Percentiles rank a stretch among this genome's conserved stretches.
phyloP scores from a whole-genome alignment of 805 yeast genomes.

The Danielozyma ontarioensis region DNA sequence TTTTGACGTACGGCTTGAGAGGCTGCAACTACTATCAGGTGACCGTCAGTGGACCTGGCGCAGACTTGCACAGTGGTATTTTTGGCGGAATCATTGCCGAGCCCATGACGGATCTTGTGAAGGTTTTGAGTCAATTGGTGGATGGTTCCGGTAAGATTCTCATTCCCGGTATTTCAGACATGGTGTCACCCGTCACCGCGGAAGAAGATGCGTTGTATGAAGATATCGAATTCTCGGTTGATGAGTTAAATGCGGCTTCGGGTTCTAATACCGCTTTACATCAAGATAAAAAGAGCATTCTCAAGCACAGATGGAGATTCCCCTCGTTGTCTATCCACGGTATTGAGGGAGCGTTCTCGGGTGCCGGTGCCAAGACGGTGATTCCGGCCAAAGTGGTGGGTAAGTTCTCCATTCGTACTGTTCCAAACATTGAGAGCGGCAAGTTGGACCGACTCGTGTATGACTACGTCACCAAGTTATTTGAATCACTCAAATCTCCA shows the following conservation, averaged over 20 bases:
- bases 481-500: conserved; percentile 67
- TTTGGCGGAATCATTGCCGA: conserved; percentile 97
- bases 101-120: conserved; percentile 90
- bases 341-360: conserved; percentile 94
- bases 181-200: conserved; percentile 91
- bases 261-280: conserved; percentile 83
- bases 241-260: conserved; percentile 80
- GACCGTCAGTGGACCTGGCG: conserved; percentile 82
- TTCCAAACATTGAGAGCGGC: conserved; percentile 82
- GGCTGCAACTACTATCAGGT: conserved; percentile 94
- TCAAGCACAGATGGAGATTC: conserved; percentile 98
- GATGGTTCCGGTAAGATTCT: conserved; percentile 76
- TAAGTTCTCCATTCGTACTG: conserved; percentile 95
- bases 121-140: conserved; percentile 72
- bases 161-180: conserved; percentile 84
- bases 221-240: conserved; percentile 76
- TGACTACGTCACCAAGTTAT: conserved; percentile 61
- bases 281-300: conserved; percentile 72
- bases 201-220: conserved; percentile 78
- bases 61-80: conserved; percentile 95
- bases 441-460: conserved; percentile 76
- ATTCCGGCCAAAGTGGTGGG: conserved; percentile 94
- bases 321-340: conserved; percentile 97
- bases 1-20: conserved; percentile 93
- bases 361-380: conserved; percentile 96